These are phyloP conservation scores for Parastagonospora nodorum DNA, from an alignment of 2,329 filamentous ascomycete species.

Conservation along the genomic window DNA sequence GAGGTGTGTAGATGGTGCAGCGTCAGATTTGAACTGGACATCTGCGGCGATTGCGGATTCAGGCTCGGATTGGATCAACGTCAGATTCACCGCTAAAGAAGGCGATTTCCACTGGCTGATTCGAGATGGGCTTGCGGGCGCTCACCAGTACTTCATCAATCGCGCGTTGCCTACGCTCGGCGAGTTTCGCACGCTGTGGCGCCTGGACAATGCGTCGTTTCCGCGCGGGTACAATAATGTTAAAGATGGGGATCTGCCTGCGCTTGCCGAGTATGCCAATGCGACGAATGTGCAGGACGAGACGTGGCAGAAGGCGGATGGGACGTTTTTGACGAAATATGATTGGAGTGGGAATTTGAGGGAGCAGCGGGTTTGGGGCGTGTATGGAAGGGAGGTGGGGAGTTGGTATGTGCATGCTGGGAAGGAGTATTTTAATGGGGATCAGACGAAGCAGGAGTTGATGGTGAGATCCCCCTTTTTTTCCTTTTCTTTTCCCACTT, in stretches of 20 bases:
- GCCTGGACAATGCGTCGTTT: slow-evolving; percentile 57
- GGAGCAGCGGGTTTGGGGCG: slow-evolving; percentile 54
- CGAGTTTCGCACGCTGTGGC: slow-evolving; percentile 58
- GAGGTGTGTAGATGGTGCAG: slow-evolving; percentile 50
- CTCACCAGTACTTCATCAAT: slow-evolving; percentile 63
- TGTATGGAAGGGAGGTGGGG: slow-evolving; percentile 56
- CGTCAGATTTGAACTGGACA: slow-evolving; percentile 55
- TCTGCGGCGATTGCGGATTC: slow-evolving; percentile 51
- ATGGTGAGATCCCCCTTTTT: too few species aligned
- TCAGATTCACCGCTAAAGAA: slow-evolving; percentile 54
- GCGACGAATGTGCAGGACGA: slow-evolving; percentile 60
- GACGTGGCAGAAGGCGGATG: slow-evolving; percentile 56
- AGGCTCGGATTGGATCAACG: slow-evolving; percentile 53
- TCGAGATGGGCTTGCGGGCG: slow-evolving; percentile 54
- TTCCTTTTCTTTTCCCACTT: too few species aligned
- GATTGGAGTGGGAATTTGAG: slow-evolving; percentile 51
- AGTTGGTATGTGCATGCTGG: slow-evolving; percentile 58
- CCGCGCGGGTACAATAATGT: slow-evolving; percentile 53
- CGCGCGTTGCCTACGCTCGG: slow-evolving; percentile 54
- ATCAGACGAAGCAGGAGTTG: slow-evolving; percentile 60
- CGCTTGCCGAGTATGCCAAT: slow-evolving; percentile 49
- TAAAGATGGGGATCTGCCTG: slow-evolving; percentile 53
- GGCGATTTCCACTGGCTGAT: slow-evolving; percentile 61
- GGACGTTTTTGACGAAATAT: slow-evolving; percentile 60
- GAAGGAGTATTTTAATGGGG: slow-evolving; percentile 59